Evolutionary conservation across 345 rosid genomes (phyloP).

Genomic region (Combretum micranthum): DNA sequence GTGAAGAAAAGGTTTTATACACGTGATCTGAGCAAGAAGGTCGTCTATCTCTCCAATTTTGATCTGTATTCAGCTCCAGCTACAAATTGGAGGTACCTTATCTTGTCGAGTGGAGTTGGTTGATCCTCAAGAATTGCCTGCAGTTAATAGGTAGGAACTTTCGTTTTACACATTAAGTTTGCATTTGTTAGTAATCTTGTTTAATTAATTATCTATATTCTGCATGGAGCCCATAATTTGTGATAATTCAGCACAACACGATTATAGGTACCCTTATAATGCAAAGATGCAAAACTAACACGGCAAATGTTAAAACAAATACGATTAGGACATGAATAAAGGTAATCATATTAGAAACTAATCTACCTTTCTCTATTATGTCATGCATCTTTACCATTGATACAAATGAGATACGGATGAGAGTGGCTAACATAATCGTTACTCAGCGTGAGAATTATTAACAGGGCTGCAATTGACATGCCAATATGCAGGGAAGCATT

Average conservation of each 20-base stretch:
- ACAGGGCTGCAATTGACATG: not conserved
- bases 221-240: constrained; percentile 18
- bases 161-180: too few species aligned
- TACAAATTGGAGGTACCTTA: constrained; percentile 20
- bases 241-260: too few species aligned
- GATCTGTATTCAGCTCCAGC: constrained; percentile 11
- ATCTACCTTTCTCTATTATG: too few species aligned
- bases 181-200: constrained; percentile 7
- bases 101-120: constrained; percentile 6
- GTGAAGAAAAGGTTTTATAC: constrained; percentile 17
- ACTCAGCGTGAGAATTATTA: not conserved
- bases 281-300: too few species aligned
- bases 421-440: too few species aligned
- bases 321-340: too few species aligned
- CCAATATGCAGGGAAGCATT: constrained; percentile 8
- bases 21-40: constrained; percentile 7
- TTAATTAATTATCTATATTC: constrained; percentile 4
- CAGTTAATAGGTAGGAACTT: not conserved
- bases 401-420: too few species aligned
- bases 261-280: too few species aligned
- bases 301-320: too few species aligned
- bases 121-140: not conserved
- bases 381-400: too few species aligned
- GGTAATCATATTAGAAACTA: too few species aligned
- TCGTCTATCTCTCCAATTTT: constrained; percentile 8